Evolutionary conservation across 306 rosid species (phyloP).

Genomic region (Chamaecrista fasciculata): DNA sequence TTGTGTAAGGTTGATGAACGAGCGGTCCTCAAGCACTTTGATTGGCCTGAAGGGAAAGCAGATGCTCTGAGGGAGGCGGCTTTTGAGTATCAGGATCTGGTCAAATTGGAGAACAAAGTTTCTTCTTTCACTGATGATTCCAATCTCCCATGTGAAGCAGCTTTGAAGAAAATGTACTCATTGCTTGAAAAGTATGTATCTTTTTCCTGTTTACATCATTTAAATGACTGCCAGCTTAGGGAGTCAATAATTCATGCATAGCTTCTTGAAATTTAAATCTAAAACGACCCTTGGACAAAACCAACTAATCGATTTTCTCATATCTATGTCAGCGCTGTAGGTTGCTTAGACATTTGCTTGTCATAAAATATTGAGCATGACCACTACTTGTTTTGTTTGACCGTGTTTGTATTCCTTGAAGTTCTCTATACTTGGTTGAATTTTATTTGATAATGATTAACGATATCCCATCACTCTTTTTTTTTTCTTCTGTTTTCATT

Average conservation of each 20-base stretch:
- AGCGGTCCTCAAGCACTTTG: slow-evolving; percentile 98
- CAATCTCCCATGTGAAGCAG: slow-evolving; percentile 71
- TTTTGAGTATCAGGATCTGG: slow-evolving; percentile 89
- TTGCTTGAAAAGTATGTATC: slow-evolving; percentile 87
- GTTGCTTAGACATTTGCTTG: background rate
- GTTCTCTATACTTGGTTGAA: background rate
- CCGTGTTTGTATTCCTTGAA: background rate
- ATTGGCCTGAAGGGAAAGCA: slow-evolving; percentile 99
- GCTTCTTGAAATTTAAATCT: slow-evolving; percentile 7
- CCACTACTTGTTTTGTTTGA: background rate
- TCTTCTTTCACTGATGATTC: slow-evolving; percentile 87
- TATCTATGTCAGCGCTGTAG: slow-evolving; percentile 13
- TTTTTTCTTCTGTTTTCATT: slow-evolving; percentile 11
- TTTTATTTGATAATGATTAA: slow-evolving; percentile 8
- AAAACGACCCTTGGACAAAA: background rate
- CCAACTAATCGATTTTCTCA: background rate
- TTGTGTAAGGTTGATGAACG: slow-evolving; percentile 82
- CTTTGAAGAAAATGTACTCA: slow-evolving; percentile 95
- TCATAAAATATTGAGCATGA: slow-evolving; percentile 6
- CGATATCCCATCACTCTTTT: background rate
- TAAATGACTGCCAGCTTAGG: slow-evolving; percentile 15
- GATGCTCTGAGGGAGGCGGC: slow-evolving; percentile 98
- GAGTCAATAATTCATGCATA: slow-evolving; percentile 16
- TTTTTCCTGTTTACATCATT: slow-evolving; percentile 28
- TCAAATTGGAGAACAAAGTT: slow-evolving; percentile 82